phyloP scores from a whole-genome alignment of 2,329 filamentous ascomycete species.

The Hymenoscyphus occultus region DNA sequence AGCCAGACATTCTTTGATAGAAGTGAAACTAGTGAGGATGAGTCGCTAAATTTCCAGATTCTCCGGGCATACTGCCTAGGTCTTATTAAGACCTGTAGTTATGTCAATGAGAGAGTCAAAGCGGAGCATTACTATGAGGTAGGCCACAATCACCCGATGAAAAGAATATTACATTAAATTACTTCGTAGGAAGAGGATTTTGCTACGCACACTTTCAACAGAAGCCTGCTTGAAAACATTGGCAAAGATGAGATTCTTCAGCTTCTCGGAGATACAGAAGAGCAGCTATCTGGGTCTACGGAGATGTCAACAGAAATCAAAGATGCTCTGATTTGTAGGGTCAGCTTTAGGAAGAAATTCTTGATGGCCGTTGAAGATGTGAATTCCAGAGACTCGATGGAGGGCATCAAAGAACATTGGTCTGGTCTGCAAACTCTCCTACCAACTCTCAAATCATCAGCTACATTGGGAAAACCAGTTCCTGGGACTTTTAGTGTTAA shows the following conservation, averaged over 20 bases:
- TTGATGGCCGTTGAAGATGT: constrained; percentile 50
- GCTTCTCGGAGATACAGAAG: constrained; percentile 37
- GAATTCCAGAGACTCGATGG: constrained; percentile 46
- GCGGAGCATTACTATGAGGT: constrained; percentile 91
- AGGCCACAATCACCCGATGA: constrained; percentile 54
- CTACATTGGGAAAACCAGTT: constrained; percentile 61
- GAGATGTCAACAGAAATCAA: constrained; percentile 37
- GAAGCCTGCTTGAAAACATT: constrained; percentile 68
- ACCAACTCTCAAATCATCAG: constrained; percentile 55
- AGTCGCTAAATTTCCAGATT: constrained; percentile 56
- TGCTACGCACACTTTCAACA: constrained; percentile 84
- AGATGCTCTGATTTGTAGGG: constrained; percentile 59
- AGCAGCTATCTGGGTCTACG: constrained; percentile 24
- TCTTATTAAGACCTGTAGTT: constrained; percentile 77
- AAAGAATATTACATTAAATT: constrained; percentile 75
- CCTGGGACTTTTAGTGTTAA: constrained; percentile 84
- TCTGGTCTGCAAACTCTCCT: constrained; percentile 44
- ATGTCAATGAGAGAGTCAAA: constrained; percentile 73
- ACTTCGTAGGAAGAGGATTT: constrained; percentile 85
- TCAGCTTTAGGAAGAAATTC: constrained; percentile 65
- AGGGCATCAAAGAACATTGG: constrained; percentile 42
- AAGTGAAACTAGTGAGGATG: constrained; percentile 28
- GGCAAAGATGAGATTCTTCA: constrained; percentile 41
- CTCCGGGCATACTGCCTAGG: constrained; percentile 84
- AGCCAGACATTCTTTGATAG: constrained; percentile 38